These are phyloP conservation scores for Polychaeton citri DNA, from an alignment of 2,329 filamentous ascomycete genomes.

Conservation along the genomic window DNA sequence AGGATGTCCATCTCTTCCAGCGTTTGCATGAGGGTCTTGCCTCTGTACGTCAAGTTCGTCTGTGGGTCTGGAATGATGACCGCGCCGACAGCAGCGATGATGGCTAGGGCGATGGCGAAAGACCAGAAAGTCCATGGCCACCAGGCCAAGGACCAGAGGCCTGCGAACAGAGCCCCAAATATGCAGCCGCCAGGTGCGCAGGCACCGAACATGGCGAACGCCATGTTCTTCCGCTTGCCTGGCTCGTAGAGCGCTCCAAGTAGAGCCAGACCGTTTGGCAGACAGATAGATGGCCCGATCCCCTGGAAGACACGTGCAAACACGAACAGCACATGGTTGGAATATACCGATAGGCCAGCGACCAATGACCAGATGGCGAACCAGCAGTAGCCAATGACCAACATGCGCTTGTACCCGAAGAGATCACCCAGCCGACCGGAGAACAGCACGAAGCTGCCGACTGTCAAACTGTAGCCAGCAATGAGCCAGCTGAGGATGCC, in stretches of 20 bases:
- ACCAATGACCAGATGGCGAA: slow-evolving; percentile 35
- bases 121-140: slow-evolving; percentile 40
- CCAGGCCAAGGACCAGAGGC: slow-evolving; percentile 31
- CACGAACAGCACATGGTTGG: slow-evolving; percentile 23
- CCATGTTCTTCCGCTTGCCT: slow-evolving; percentile 45
- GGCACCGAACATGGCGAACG: slow-evolving; percentile 41
- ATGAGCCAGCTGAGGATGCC: slow-evolving; percentile 31
- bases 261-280: slow-evolving; percentile 53
- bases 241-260: slow-evolving; percentile 45
- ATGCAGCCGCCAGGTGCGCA: slow-evolving; percentile 34
- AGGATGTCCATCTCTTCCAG: slow-evolving; percentile 28
- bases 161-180: slow-evolving; percentile 28
- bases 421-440: slow-evolving; percentile 37
- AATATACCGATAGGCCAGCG: slow-evolving; percentile 31
- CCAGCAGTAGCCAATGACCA: slow-evolving; percentile 37
- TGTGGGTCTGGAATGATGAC: slow-evolving; percentile 26
- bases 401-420: slow-evolving; percentile 36
- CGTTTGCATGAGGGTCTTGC: slow-evolving; percentile 9
- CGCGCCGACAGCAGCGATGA: slow-evolving; percentile 23
- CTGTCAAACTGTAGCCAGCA: slow-evolving; percentile 35
- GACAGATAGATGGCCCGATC: slow-evolving; percentile 47
- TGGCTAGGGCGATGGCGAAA: slow-evolving; percentile 25
- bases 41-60: slow-evolving; percentile 9
- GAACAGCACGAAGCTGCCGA: slow-evolving; percentile 38
- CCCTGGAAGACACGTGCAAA: slow-evolving; percentile 25